phyloP scores from a whole-genome alignment of 2,329 filamentous ascomycete species.

The Ascochyta rabiei region DNA sequence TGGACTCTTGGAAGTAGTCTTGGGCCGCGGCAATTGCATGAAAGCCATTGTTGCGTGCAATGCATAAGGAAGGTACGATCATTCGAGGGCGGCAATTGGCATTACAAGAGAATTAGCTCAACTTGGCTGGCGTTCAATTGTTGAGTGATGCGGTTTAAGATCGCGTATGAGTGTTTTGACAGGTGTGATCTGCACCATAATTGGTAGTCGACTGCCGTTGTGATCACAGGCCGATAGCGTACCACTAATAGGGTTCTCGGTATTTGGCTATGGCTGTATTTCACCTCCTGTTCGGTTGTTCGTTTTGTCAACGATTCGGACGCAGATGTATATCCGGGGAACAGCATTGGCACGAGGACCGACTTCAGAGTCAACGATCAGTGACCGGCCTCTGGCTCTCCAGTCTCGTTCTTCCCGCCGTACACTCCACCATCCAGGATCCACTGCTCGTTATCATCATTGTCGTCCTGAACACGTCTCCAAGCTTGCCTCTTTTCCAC shows the following conservation, averaged over 20 bases:
- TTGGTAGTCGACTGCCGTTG: background rate
- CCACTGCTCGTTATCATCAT: conserved; percentile 60
- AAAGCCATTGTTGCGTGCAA: conserved; percentile 2
- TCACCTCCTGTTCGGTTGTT: background rate
- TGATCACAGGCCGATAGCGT: background rate
- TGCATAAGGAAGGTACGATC: conserved; percentile 11
- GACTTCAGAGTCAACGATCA: conserved; percentile 3
- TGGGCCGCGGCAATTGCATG: conserved; percentile 17
- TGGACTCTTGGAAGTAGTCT: conserved; percentile 21
- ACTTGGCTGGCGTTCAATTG: conserved; percentile 6
- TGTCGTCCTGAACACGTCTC: conserved; percentile 60
- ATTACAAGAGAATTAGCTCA: background rate
- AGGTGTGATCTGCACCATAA: background rate
- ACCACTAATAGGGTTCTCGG: background rate
- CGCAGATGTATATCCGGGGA: background rate
- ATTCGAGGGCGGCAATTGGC: background rate
- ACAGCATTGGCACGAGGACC: background rate
- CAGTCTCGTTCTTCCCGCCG: conserved; percentile 39
- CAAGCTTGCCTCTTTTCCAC: conserved; percentile 51
- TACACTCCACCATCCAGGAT: conserved; percentile 59
- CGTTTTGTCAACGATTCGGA: background rate
- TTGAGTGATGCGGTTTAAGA: background rate
- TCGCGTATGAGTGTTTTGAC: background rate
- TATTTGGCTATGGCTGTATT: background rate
- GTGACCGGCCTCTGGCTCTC: conserved; percentile 23